phyloP scores from a whole-genome alignment of 164 flowering plant genomes.

The Stephania yunnanensis region DNA sequence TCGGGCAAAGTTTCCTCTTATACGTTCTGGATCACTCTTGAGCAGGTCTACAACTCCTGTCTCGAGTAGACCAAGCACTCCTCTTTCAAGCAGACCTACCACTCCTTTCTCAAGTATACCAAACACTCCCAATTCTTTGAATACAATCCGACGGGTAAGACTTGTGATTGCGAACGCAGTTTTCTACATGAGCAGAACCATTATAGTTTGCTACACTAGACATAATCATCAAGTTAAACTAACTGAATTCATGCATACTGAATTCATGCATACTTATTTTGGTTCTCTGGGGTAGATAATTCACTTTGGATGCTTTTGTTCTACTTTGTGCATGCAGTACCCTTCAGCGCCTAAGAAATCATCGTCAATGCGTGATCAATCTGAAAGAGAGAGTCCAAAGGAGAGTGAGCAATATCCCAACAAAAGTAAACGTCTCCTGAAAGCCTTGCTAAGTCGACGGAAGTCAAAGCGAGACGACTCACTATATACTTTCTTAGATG shows the following conservation, averaged over 20 bases:
- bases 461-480: slow-evolving; percentile 70
- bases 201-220: neutral
- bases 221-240: neutral
- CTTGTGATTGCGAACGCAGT: neutral
- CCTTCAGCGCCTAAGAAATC: slow-evolving; percentile 61
- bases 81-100: slow-evolving; percentile 40
- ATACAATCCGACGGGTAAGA: slow-evolving; percentile 40
- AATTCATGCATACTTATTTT: neutral
- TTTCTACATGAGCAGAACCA: neutral
- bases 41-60: slow-evolving; percentile 44
- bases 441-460: slow-evolving; percentile 68
- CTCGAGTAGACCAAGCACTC: slow-evolving; percentile 41
- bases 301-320: neutral
- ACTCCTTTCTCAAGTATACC: slow-evolving; percentile 48
- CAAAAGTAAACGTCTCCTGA: slow-evolving; percentile 70
- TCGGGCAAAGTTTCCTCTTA: slow-evolving; percentile 45
- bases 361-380: slow-evolving; percentile 52
- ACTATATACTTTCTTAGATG: slow-evolving; percentile 66
- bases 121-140: slow-evolving; percentile 36
- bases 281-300: neutral
- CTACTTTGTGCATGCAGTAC: slow-evolving; percentile 29
- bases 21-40: slow-evolving; percentile 62
- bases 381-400: slow-evolving; percentile 39
- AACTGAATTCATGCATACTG: neutral
- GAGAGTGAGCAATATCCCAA: slow-evolving; percentile 54